Evolutionary conservation across 1,139 yeast species (phyloP).

Genomic region (Diutina scorzettiae): DNA sequence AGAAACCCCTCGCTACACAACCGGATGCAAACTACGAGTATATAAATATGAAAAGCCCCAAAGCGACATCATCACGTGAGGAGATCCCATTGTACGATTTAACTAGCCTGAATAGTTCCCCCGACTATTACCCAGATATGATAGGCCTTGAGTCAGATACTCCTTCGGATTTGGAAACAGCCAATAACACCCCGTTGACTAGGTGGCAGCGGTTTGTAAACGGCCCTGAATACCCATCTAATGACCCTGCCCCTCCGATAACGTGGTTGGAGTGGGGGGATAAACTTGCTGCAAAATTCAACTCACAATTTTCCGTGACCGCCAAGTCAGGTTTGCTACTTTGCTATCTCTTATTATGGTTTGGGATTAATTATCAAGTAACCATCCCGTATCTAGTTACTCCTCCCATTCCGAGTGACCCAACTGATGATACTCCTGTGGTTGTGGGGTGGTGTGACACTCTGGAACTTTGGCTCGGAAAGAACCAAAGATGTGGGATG

Average conservation of each 20-base stretch:
- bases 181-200: neutral
- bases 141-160: neutral
- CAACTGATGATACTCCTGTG: slow-evolving; percentile 11
- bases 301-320: neutral
- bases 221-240: neutral
- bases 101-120: neutral
- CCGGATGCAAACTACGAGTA: neutral
- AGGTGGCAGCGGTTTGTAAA: slow-evolving; percentile 4
- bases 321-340: neutral
- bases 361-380: neutral
- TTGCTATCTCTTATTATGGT: neutral
- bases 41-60: neutral
- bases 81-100: neutral
- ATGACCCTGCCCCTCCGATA: neutral
- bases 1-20: neutral
- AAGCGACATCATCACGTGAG: neutral
- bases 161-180: neutral
- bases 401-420: slow-evolving; percentile 14
- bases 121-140: neutral
- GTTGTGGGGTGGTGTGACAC: slow-evolving; percentile 13
- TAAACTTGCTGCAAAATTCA: neutral
- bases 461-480: slow-evolving; percentile 53
- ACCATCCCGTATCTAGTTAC: neutral
- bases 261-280: neutral
- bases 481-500: slow-evolving; percentile 66